Evolutionary conservation across 2,329 filamentous ascomycete genomes (phyloP).

Genomic region (Pyrenochaeta sp.): DNA sequence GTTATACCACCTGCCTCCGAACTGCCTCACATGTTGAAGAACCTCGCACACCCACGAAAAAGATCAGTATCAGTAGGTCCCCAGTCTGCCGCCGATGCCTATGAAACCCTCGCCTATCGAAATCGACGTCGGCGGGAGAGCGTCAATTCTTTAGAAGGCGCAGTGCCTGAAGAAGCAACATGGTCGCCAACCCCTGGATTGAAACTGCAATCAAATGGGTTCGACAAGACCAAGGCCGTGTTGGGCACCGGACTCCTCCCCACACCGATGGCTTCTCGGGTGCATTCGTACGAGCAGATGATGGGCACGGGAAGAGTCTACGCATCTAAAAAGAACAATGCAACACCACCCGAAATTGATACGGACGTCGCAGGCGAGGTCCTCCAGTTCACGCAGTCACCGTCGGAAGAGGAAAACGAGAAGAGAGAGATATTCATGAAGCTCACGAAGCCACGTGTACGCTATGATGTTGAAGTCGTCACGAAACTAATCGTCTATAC

Average conservation of each 20-base stretch:
- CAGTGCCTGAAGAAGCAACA: constrained; percentile 34
- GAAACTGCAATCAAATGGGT: constrained; percentile 37
- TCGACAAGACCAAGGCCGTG: constrained; percentile 41
- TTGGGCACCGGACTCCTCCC: constrained; percentile 54
- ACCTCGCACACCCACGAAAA: constrained; percentile 80
- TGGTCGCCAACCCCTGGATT: constrained; percentile 24
- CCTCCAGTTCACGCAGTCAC: constrained; percentile 20
- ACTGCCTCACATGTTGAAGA: constrained; percentile 80
- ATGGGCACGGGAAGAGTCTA: constrained; percentile 70
- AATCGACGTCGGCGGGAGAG: constrained; percentile 73
- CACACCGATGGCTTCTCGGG: constrained; percentile 54
- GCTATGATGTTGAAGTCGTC: constrained; percentile 98
- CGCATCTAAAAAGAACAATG: constrained; percentile 7
- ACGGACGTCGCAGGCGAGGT: constrained; percentile 41
- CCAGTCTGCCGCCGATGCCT: constrained; percentile 94
- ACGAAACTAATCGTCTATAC: constrained; percentile 96
- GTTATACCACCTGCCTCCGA: constrained; percentile 90
- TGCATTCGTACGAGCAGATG: constrained; percentile 74
- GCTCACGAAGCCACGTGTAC: constrained; percentile 83
- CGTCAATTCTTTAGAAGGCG: constrained; percentile 53
- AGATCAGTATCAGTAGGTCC: constrained; percentile 89
- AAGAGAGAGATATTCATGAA: constrained; percentile 78
- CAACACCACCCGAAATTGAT: constrained; percentile 39
- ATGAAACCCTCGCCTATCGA: constrained; percentile 91
- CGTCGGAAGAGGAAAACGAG: constrained; percentile 46